A percentile compares a stretch with the other conserved stretches of the same genome.
phyloP scores from a whole-genome alignment of 2,329 filamentous ascomycete genomes.

The Ophiostoma populinum region DNA sequence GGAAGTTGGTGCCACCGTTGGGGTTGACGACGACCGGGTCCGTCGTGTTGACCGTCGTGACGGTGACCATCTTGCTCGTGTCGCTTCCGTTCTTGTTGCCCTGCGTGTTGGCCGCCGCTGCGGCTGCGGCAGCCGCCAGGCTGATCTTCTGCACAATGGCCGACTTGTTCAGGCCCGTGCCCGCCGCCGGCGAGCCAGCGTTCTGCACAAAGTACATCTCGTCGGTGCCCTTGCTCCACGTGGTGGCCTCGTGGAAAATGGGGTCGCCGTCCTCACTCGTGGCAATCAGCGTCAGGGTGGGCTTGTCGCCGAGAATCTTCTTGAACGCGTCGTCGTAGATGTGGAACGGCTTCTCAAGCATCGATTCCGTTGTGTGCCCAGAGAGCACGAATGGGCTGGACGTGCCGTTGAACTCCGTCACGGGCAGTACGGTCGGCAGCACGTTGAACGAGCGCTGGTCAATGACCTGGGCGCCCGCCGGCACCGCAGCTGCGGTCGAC shows the following conservation, averaged over 20 bases:
- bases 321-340: conserved; percentile 34
- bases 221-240: conserved; percentile 30
- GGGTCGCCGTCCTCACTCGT: conserved; percentile 25
- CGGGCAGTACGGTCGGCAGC: conserved; percentile 22
- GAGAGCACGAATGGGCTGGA: conserved; percentile 23
- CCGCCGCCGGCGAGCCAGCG: conserved; percentile 27
- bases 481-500: conserved; percentile 8
- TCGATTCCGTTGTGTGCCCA: conserved; percentile 21
- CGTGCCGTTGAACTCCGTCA: conserved; percentile 19
- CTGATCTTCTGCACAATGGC: conserved; percentile 32
- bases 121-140: conserved; percentile 23
- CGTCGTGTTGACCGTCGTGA: conserved; percentile 23
- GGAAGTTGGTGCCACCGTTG: conserved; percentile 35
- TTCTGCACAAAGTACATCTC: conserved; percentile 39
- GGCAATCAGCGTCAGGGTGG: conserved; percentile 32
- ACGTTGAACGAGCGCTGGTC: conserved; percentile 27
- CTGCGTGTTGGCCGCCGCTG: conserved; percentile 11
- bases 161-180: conserved; percentile 33
- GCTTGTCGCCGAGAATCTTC: conserved; percentile 29
- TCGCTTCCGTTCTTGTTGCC: not conserved
- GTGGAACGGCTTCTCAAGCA: conserved; percentile 25
- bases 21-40: conserved; percentile 30
- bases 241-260: conserved; percentile 37
- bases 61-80: conserved; percentile 18
- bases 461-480: conserved; percentile 24